Evolutionary conservation across 148 eudicot genomes (phyloP).

Genomic region (Fagopyrum homotropicum): DNA sequence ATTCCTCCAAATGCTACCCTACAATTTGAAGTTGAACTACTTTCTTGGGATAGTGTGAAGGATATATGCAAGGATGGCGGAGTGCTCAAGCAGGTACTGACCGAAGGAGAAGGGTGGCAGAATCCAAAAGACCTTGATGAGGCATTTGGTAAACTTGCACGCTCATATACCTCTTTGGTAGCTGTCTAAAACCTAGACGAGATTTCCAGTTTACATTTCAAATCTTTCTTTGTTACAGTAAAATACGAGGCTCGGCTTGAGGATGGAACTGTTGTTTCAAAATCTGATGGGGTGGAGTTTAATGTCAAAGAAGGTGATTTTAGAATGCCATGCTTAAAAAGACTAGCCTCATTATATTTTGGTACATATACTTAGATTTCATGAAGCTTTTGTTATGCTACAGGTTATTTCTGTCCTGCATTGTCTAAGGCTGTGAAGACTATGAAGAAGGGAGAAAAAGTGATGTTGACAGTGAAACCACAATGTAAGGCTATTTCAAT

Average conservation of each 20-base stretch:
- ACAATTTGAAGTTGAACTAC: constrained; percentile 76
- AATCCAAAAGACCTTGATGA: constrained; percentile 84
- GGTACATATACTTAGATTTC: not conserved
- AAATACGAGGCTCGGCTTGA: constrained; percentile 72
- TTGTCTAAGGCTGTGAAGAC: constrained; percentile 75
- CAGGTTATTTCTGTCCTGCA: constrained; percentile 82
- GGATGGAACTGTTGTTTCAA: constrained; percentile 56
- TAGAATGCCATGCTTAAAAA: not conserved
- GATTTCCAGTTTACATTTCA: not conserved
- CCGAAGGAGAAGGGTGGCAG: constrained; percentile 77
- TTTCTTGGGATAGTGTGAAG: constrained; percentile 72
- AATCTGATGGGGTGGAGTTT: constrained; percentile 72
- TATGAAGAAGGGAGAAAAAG: constrained; percentile 90
- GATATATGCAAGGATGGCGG: constrained; percentile 95
- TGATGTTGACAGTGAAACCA: constrained; percentile 58
- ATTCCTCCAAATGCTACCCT: constrained; percentile 85
- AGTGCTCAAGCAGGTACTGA: constrained; percentile 52
- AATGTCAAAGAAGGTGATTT: constrained; percentile 58
- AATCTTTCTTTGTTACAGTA: constrained; percentile 33
- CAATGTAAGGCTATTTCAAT: constrained; percentile 41
- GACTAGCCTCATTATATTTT: not conserved
- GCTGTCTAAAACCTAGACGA: not conserved
- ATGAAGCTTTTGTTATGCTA: not conserved
- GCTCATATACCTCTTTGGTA: not conserved
- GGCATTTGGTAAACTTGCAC: constrained; percentile 37